Evolutionary conservation across 345 rosid genomes (phyloP).

Genomic region (Xanthoceras sorbifolium): DNA sequence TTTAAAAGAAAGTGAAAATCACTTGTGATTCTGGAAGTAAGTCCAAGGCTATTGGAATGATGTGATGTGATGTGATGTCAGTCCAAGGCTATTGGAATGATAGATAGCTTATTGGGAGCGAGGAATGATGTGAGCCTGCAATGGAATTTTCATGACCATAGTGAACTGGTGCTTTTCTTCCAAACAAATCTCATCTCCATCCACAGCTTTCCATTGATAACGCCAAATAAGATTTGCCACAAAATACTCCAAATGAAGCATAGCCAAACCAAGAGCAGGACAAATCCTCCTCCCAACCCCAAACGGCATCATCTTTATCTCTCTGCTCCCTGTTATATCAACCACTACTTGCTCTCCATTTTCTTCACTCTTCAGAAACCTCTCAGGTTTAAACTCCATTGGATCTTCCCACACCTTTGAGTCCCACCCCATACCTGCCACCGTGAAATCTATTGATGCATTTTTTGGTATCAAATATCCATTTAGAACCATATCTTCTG

Average conservation of each 20-base stretch:
- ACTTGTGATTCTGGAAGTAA: no score
- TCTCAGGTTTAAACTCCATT: slow-evolving; percentile 12
- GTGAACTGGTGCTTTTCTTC: slow-evolving; percentile 7
- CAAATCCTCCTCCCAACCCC: slow-evolving; percentile 22
- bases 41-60: no score
- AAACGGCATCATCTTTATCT: slow-evolving; percentile 25
- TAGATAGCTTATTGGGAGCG: neutral
- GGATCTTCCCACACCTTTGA: slow-evolving; percentile 15
- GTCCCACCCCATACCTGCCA: slow-evolving; percentile 4
- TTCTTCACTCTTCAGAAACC: neutral
- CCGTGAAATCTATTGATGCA: slow-evolving; percentile 1
- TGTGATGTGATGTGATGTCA: no score
- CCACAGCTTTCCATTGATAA: slow-evolving; percentile 10
- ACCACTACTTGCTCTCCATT: neutral
- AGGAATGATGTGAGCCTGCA: neutral
- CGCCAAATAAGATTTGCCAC: neutral
- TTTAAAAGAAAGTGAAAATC: no score
- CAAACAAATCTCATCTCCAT: slow-evolving; percentile 8
- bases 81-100: no score
- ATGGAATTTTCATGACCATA: slow-evolving; percentile 1
- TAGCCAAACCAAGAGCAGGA: slow-evolving; percentile 9
- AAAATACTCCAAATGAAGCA: slow-evolving; percentile 22
- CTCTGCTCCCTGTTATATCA: slow-evolving; percentile 16
- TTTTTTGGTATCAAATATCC: neutral
- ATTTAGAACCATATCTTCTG: neutral